Evolutionary conservation across 371 early-diverging fungal genomes (phyloP), one percentile per base, ranked within the genome.

Genomic region (Mucor velutinosus): DNA sequence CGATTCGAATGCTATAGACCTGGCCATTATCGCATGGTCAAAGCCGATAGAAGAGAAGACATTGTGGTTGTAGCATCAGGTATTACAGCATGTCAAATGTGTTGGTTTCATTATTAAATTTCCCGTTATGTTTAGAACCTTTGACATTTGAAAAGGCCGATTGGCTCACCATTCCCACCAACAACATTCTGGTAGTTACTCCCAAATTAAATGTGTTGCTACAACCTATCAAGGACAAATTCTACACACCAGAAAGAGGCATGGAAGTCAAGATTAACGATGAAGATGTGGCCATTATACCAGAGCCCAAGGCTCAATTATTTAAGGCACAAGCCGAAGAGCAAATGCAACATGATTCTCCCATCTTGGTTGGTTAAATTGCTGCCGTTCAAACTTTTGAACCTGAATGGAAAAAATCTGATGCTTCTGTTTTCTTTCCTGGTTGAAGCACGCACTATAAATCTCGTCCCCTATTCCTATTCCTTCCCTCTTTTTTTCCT

Each of bases 91-190:
- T 25, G 27, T 27, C 15, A 0, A 53, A 53, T 25, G 14, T 53
- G 53, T 25, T 53, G 27, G 27, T 53, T 23, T 30, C 55, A 33
- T 41, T 41, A 12, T 30, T 67, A 39, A 32, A 58, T 4, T 25
- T 59, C n/a, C 21, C 1, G 30, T 17, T 41, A 0, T 19, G n/a
- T 53, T 30, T 70, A 86, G 94, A 94, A 73, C 94, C 94, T 14
- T 72, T 94, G 45, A 94, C 94, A 19, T 94, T 91, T 66, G 94
- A 93, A 74, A 83, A 89, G 67, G 85, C 91, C 0, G 95, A 94
- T 75, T 94, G 95, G 95, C 67, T 92, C 57, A 86, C 86, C 23
- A 89, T 94, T 37, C 95, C 95, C 3, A 89, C 90, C 17, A 94
- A 94, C 65, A 92, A 91, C 12, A 62, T 92, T 49, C 72, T 93